A percentile compares a stretch with the other conserved stretches of the same genome.
phyloP scores from a whole-genome alignment of 345 rosid species.

The Combretum micranthum region DNA sequence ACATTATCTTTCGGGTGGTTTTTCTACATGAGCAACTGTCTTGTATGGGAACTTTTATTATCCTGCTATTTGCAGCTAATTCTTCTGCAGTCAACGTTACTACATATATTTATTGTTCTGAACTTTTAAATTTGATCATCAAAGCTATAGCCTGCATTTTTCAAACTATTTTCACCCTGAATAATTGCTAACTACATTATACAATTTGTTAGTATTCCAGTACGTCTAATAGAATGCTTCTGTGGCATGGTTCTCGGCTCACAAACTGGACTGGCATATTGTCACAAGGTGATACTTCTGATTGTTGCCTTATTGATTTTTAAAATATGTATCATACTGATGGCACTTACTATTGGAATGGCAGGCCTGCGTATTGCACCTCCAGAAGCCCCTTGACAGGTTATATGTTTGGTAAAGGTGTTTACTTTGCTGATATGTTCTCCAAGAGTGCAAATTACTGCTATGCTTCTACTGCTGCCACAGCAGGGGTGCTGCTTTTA shows the following conservation, averaged over 20 bases:
- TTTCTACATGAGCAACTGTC: too few relatives aligned
- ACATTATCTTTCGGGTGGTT: too few relatives aligned
- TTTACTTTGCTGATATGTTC: conserved; percentile 96
- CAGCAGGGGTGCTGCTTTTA: conserved; percentile 70
- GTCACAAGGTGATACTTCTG: conserved; percentile 66
- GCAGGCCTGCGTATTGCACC: conserved; percentile 95
- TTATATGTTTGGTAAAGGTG: conserved; percentile 96
- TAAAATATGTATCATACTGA: background rate
- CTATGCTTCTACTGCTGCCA: conserved; percentile 35
- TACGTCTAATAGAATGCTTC: conserved; percentile 64
- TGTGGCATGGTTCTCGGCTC: conserved; percentile 97
- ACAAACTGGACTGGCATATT: conserved; percentile 96
- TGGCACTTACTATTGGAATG: conserved; percentile 12
- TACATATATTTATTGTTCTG: too few relatives aligned
- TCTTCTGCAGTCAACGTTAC: too few relatives aligned
- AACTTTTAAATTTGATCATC: background rate
- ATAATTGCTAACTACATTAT: conserved; percentile 6
- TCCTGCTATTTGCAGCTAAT: too few relatives aligned
- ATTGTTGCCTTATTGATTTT: background rate
- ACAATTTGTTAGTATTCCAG: conserved; percentile 43
- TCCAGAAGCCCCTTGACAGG: conserved; percentile 89
- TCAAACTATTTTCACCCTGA: background rate
- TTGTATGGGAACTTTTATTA: too few relatives aligned
- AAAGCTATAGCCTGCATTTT: background rate
- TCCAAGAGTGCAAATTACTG: conserved; percentile 95